A percentile compares a stretch with the other conserved stretches of the same genome.
phyloP scores from a whole-genome alignment of 805 yeast genomes.

The Yarrowia sp. region DNA sequence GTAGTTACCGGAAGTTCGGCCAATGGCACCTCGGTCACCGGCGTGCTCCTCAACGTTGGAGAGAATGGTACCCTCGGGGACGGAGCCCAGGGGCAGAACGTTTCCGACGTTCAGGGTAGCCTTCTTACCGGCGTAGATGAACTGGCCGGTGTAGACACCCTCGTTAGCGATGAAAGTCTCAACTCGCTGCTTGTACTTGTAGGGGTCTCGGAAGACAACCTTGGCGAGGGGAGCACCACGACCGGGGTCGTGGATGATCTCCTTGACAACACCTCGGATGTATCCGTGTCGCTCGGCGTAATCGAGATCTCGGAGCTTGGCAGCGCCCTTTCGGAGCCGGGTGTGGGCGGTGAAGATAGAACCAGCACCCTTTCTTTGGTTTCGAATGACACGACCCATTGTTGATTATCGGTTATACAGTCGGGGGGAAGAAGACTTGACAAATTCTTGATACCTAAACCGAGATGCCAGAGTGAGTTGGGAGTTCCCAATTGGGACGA shows the following conservation, averaged over 20 bases:
- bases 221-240: slow-evolving; percentile 99
- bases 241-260: slow-evolving; percentile 98
- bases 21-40: slow-evolving; percentile 99
- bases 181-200: slow-evolving; percentile 96
- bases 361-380: slow-evolving; percentile 99
- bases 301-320: slow-evolving; percentile 98
- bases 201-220: slow-evolving; percentile 99
- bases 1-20: slow-evolving; percentile 99
- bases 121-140: slow-evolving; percentile 97
- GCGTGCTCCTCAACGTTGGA: slow-evolving; percentile 98
- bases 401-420: slow-evolving; percentile 22
- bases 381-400: slow-evolving; percentile 85
- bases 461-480: slow-evolving; percentile 17
- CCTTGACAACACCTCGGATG: slow-evolving; percentile 98
- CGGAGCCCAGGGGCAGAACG: slow-evolving; percentile 92
- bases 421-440: slow-evolving; percentile 26
- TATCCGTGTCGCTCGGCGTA: slow-evolving; percentile 99
- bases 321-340: slow-evolving; percentile 99
- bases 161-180: slow-evolving; percentile 99
- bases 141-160: slow-evolving; percentile 99
- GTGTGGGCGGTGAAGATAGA: slow-evolving; percentile 99
- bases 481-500: slow-evolving; percentile 10
- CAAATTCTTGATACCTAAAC: slow-evolving; percentile 21
- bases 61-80: slow-evolving; percentile 99
- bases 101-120: slow-evolving; percentile 93